Percentiles rank a stretch among this genome's conserved stretches.
phyloP scores from a whole-genome alignment of 2,329 filamentous ascomycete species.

The Cercospora sesami region DNA sequence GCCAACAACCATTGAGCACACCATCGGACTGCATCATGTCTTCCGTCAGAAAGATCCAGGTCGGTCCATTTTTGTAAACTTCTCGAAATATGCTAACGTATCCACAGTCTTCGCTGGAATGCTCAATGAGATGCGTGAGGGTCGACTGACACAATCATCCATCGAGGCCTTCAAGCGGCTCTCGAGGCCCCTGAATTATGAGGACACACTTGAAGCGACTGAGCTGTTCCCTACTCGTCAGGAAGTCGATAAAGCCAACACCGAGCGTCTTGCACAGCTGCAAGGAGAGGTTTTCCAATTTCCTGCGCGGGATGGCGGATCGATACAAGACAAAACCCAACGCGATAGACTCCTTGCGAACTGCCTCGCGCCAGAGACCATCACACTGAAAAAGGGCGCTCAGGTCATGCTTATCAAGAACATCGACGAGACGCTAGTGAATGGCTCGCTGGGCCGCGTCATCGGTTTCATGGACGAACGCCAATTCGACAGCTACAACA shows the following conservation, averaged over 20 bases:
- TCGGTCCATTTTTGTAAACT: slow-evolving; percentile 39
- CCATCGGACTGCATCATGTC: slow-evolving; percentile 90
- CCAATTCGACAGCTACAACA: slow-evolving; percentile 39
- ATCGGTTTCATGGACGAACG: slow-evolving; percentile 74
- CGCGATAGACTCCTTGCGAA: slow-evolving; percentile 79
- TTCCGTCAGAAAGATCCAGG: slow-evolving; percentile 89
- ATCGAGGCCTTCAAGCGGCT: slow-evolving; percentile 74
- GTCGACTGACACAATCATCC: slow-evolving; percentile 73
- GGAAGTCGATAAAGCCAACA: slow-evolving; percentile 88
- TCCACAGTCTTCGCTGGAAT: slow-evolving; percentile 76
- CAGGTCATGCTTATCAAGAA: slow-evolving; percentile 99
- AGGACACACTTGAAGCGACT: slow-evolving; percentile 77
- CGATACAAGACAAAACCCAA: slow-evolving; percentile 62
- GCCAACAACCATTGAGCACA: slow-evolving; percentile 90
- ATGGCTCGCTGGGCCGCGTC: slow-evolving; percentile 88
- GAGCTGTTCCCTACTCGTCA: slow-evolving; percentile 89
- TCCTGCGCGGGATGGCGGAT: slow-evolving; percentile 72
- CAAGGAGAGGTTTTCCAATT: slow-evolving; percentile 68
- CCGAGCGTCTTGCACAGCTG: slow-evolving; percentile 68
- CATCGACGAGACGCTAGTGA: slow-evolving; percentile 88
- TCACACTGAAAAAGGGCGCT: slow-evolving; percentile 84
- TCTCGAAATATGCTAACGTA: slow-evolving; percentile 32
- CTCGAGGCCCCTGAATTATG: slow-evolving; percentile 67
- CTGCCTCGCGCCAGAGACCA: slow-evolving; percentile 84
- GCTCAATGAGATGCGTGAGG: slow-evolving; percentile 97